These are phyloP conservation scores for Annulohypoxylon bovei DNA, from an alignment of 495 filamentous ascomycete genomes.

Conservation along the genomic window DNA sequence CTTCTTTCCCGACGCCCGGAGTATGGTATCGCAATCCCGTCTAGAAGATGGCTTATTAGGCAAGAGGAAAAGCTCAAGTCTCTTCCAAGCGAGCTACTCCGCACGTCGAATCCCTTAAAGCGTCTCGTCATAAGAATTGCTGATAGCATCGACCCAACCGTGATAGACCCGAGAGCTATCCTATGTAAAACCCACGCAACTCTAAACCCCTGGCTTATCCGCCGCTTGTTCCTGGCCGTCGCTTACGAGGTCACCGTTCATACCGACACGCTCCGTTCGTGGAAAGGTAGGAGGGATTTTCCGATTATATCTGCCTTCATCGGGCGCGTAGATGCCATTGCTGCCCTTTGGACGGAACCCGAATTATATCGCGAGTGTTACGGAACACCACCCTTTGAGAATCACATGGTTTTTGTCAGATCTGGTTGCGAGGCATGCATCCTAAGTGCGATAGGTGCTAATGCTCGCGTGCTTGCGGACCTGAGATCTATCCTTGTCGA, in stretches of 20 bases:
- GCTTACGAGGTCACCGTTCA: constrained; percentile 50
- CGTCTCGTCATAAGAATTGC: constrained; percentile 40
- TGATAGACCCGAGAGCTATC: constrained; percentile 41
- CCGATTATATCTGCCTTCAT: constrained; percentile 43
- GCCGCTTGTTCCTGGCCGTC: constrained; percentile 47
- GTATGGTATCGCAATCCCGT: constrained; percentile 43
- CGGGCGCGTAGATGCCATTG: constrained; percentile 46
- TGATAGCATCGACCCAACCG: constrained; percentile 33
- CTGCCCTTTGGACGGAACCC: constrained; percentile 49
- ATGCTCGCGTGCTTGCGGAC: constrained; percentile 47
- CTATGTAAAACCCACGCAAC: constrained; percentile 49
- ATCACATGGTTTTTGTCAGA: constrained; percentile 39
- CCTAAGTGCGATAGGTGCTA: constrained; percentile 54
- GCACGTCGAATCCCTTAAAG: constrained; percentile 29
- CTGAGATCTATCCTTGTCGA: constrained; percentile 50
- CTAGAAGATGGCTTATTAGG: constrained; percentile 41
- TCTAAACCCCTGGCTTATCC: constrained; percentile 51
- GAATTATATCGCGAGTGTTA: constrained; percentile 45
- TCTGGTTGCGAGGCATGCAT: constrained; percentile 59
- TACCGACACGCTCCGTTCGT: constrained; percentile 39
- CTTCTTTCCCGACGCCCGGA: constrained; percentile 45
- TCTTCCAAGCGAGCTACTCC: constrained; percentile 39
- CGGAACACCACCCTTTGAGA: constrained; percentile 37
- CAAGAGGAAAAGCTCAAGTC: constrained; percentile 38
- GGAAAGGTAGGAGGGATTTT: constrained; percentile 17